Evolutionary conservation across 495 filamentous ascomycete species (phyloP).

Genomic region (Trichoderma virens): DNA sequence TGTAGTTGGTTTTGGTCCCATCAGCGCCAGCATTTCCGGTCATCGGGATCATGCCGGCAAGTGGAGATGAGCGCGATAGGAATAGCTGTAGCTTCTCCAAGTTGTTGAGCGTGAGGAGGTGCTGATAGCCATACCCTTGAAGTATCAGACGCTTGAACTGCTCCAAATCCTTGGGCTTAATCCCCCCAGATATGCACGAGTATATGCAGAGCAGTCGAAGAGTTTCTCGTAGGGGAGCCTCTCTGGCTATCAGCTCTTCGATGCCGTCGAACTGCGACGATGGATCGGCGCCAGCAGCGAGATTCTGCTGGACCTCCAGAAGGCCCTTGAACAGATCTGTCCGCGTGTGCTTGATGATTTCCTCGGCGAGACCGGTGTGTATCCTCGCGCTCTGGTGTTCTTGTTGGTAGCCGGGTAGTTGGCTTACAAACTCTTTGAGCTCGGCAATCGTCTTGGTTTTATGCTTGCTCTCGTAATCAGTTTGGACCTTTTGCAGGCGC

Average conservation of each 20-base stretch:
- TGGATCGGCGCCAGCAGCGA: slow-evolving; percentile 85
- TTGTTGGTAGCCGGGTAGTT: slow-evolving; percentile 83
- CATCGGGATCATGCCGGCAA: slow-evolving; percentile 63
- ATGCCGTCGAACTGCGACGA: slow-evolving; percentile 82
- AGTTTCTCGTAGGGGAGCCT: slow-evolving; percentile 67
- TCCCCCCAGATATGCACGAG: slow-evolving; percentile 79
- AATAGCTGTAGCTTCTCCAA: slow-evolving; percentile 87
- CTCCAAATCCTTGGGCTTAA: slow-evolving; percentile 81
- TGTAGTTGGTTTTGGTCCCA: slow-evolving; percentile 81
- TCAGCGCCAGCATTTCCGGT: slow-evolving; percentile 37
- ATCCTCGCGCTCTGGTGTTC: slow-evolving; percentile 88
- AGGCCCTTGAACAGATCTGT: slow-evolving; percentile 80
- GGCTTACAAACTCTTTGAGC: slow-evolving; percentile 84
- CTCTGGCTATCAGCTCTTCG: slow-evolving; percentile 86
- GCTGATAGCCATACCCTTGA: slow-evolving; percentile 91
- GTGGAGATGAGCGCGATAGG: slow-evolving; percentile 59
- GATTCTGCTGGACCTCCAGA: slow-evolving; percentile 91
- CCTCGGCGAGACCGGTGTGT: slow-evolving; percentile 87
- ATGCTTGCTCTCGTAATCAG: slow-evolving; percentile 84
- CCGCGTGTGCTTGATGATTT: slow-evolving; percentile 85
- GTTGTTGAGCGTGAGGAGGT: slow-evolving; percentile 79
- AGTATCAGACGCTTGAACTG: slow-evolving; percentile 79
- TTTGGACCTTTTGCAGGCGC: slow-evolving; percentile 54
- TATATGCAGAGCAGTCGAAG: slow-evolving; percentile 85
- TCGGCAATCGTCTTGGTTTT: slow-evolving; percentile 81